Evolutionary conservation across 1,139 yeast species (phyloP).

Genomic region (Hanseniaspora sp.): DNA sequence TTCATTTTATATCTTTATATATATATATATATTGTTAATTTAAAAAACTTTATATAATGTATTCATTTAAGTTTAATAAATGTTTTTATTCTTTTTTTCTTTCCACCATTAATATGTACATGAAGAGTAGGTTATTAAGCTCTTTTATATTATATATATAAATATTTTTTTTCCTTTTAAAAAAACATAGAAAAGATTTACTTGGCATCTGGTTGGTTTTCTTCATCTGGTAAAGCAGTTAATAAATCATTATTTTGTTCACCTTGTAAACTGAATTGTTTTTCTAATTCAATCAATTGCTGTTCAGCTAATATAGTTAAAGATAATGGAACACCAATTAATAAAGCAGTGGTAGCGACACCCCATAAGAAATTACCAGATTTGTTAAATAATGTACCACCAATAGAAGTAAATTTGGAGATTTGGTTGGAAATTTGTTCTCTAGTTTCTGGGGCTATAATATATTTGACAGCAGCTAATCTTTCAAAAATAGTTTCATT

Average conservation of each 20-base stretch:
- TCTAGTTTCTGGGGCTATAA: constrained; percentile 82
- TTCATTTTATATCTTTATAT: too few relatives aligned
- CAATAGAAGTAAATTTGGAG: constrained; percentile 32
- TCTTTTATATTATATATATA: background rate
- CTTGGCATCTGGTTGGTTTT: constrained; percentile 24
- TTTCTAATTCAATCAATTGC: constrained; percentile 87
- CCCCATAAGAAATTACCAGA: constrained; percentile 78
- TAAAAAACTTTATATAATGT: background rate
- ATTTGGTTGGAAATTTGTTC: constrained; percentile 31
- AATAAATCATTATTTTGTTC: constrained; percentile 64
- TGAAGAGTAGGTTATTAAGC: background rate
- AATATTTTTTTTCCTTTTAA: background rate
- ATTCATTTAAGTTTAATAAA: background rate
- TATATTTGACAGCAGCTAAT: constrained; percentile 80
- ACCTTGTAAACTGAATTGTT: constrained; percentile 77
- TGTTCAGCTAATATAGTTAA: constrained; percentile 84
- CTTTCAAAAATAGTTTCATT: constrained; percentile 81
- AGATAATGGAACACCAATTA: constrained; percentile 87
- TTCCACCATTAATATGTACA: constrained; percentile 8
- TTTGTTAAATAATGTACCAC: constrained; percentile 41
- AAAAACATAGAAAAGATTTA: constrained; percentile 2
- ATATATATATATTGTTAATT: too few relatives aligned
- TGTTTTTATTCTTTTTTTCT: background rate
- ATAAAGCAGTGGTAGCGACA: constrained; percentile 67
- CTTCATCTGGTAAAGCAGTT: constrained; percentile 45